phyloP scores from a whole-genome alignment of 495 filamentous ascomycete species.

The Lichina pygmaea region DNA sequence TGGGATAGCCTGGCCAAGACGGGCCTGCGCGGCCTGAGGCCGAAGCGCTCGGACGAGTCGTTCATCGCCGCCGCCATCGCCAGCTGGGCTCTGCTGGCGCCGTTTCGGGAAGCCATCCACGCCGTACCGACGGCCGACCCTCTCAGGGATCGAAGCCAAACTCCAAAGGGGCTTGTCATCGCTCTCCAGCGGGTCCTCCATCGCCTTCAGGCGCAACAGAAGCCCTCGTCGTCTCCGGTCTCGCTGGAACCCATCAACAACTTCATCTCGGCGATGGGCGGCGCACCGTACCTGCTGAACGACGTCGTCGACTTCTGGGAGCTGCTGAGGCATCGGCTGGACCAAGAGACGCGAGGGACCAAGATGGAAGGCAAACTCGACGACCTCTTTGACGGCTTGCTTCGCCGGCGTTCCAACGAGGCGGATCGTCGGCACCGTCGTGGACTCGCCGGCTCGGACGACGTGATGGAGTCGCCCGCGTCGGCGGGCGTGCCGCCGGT shows the following conservation, averaged over 20 bases:
- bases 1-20: constrained; percentile 25
- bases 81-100: constrained; percentile 29
- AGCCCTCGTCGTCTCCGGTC: constrained; percentile 1
- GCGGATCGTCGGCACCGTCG: not conserved
- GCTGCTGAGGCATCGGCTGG: constrained; percentile 21
- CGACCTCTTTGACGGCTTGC: constrained; percentile 12
- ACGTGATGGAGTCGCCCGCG: not conserved
- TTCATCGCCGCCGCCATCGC: constrained; percentile 25
- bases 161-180: constrained; percentile 17
- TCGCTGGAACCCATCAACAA: not conserved
- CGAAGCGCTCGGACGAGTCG: constrained; percentile 20
- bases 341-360: constrained; percentile 22
- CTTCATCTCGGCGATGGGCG: constrained; percentile 15
- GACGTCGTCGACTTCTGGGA: constrained; percentile 28
- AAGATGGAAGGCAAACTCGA: constrained; percentile 14
- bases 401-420: constrained; percentile 15
- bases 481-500: constrained; percentile 4
- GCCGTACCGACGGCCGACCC: constrained; percentile 21
- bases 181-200: constrained; percentile 10
- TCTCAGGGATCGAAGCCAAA: constrained; percentile 18
- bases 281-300: constrained; percentile 13
- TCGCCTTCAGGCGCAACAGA: not conserved
- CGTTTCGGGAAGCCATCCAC: constrained; percentile 29
- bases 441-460: constrained; percentile 2
- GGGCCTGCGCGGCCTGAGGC: constrained; percentile 26